Percentiles rank a stretch among this genome's conserved stretches.
Conservation (phyloP, 2,329 filamentous ascomycete genomes). For the Talaromyces sp. region DNA sequence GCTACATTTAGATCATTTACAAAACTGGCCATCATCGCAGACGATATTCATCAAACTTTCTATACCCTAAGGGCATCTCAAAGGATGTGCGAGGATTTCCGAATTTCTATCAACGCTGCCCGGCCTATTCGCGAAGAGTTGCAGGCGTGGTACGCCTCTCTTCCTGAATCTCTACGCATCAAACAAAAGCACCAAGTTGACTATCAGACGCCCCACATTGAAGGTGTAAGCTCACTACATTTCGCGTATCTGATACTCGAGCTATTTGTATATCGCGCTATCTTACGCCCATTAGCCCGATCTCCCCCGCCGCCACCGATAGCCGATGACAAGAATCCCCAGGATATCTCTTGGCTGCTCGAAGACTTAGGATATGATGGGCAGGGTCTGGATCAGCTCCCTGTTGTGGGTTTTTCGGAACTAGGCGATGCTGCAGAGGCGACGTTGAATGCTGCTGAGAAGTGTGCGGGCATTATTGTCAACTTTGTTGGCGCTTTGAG, state of each 20-base stretch:
- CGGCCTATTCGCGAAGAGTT: slow-evolving; percentile 28
- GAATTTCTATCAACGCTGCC: slow-evolving; percentile 29
- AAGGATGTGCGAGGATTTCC: slow-evolving; percentile 28
- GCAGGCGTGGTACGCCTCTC: slow-evolving; percentile 30
- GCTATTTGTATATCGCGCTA: slow-evolving; percentile 34
- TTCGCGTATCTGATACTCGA: slow-evolving; percentile 36
- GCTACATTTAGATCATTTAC: slow-evolving; percentile 26
- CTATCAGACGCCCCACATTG: slow-evolving; percentile 5
- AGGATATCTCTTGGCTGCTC: slow-evolving; percentile 11
- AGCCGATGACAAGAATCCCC: slow-evolving; percentile 4
- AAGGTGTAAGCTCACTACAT: slow-evolving; percentile 22
- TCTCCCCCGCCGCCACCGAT: slow-evolving; percentile 15
- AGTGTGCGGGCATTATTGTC: slow-evolving; percentile 15
- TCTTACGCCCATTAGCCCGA: slow-evolving; percentile 23
- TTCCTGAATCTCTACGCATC: slow-evolving; percentile 29
- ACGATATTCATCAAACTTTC: slow-evolving; percentile 31
- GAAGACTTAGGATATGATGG: slow-evolving; percentile 13
- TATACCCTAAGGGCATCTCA: slow-evolving; percentile 33
- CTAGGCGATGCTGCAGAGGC: slow-evolving; percentile 14
- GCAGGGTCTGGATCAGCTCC: slow-evolving; percentile 8
- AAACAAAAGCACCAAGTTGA: slow-evolving; percentile 21
- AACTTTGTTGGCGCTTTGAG: slow-evolving; percentile 14
- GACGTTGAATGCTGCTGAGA: slow-evolving; percentile 15
- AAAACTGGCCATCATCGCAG: slow-evolving; percentile 29
- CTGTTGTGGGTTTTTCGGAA: slow-evolving; percentile 9